Base-by-base conservation (phyloP, 2,329 filamentous ascomycete genomes). In the Alternaria sp. region DNA sequence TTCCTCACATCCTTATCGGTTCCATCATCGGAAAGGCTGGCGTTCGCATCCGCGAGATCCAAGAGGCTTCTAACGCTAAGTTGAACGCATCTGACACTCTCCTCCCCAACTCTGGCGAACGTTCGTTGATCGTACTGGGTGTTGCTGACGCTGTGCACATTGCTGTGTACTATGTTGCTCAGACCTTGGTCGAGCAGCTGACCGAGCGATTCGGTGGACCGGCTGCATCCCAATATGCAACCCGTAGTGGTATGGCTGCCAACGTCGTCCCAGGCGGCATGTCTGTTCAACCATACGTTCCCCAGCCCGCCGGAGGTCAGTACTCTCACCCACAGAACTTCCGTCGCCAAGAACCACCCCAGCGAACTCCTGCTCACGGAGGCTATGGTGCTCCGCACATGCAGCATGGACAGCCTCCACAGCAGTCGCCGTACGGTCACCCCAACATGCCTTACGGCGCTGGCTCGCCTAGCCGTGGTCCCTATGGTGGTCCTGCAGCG, bases 71-170 rank as follows among this genome's bases (percentile, higher is more conserved):
- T 15, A 96, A 96, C 64, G 96, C 96, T 58, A 92, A 96, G 66
- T 88, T 99, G 49, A 99, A 99, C 81, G 96, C 96, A 25, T 99
- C 96, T 7, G 96, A 98, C 80, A 91, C 94, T 6, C 97, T 94
- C 78, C 87, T 99, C 60, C 96, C 96, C 53, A 87, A 97, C 65
- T 99, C 96, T 18, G 97, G 94, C 63, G 96, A 99, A 83, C 92
- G 96, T 51, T 98, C 96, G n/a, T 88, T 99, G 53, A 95, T 99
- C 55, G 94, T 99, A 28, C 93, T 98, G 82, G 96, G 96, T 79
- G 96, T 99, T 62, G 96, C 96, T 58, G 96, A 99, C 84, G 95
- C 96, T 62, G 95, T 99, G 53, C 96, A 99, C 83, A 99, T 99
- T 81, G 96, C 96, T 53, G 97, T 96, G 41, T 99, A 98, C 85